Base-by-base conservation (phyloP, 129 eudicot genomes). In the Heracleum sosnowskyi region DNA sequence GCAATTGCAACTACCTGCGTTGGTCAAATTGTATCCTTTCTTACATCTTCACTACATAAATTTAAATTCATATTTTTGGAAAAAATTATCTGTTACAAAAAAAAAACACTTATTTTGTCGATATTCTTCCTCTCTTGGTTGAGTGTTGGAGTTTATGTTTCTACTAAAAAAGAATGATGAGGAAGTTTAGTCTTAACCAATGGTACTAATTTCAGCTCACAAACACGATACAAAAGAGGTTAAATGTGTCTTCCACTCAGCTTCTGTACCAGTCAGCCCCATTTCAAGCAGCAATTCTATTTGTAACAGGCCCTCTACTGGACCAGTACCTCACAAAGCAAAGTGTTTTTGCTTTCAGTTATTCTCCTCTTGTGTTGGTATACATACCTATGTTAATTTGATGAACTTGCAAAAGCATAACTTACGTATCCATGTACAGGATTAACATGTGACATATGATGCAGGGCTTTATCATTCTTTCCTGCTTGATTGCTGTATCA, bases 261-360 rank as follows among this genome's bases (percentile, higher is more conserved):
- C 88, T 95, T n/a, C 75, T 95, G 64, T 95, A 95, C 70, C 98
- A 95, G 82, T 95, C 98, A 75, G 98, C 98, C 34, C 98, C 98
- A 57, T 95, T 80, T 77, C 98, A 95, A 80, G 97, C 98, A 69
- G 98, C 98, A 5, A 85, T 95, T 62, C 88, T 95, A 0, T 95
- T 95, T 72, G 87, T 92, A 46, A 79, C 93, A 2, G 98, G 98
- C 41, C 98, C 98, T 79, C 53, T 95, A 66, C 92, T 95, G 7
- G 98, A 95, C 68, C 93, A 88, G 69, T 88, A 78, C 77, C 94
- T 95, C 76, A 95, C 98, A 66, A 84, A 86, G 78, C 92, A 90
- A 82, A 91, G 85, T 73, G 98, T 92, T 51, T 91, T 91, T 80
- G 94, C 94, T 76, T 90, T 81, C 91, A 95, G 85, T 69, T 95